phyloP scores from a whole-genome alignment of 2,329 filamentous ascomycete genomes.

The Stachybotrys chartarum region DNA sequence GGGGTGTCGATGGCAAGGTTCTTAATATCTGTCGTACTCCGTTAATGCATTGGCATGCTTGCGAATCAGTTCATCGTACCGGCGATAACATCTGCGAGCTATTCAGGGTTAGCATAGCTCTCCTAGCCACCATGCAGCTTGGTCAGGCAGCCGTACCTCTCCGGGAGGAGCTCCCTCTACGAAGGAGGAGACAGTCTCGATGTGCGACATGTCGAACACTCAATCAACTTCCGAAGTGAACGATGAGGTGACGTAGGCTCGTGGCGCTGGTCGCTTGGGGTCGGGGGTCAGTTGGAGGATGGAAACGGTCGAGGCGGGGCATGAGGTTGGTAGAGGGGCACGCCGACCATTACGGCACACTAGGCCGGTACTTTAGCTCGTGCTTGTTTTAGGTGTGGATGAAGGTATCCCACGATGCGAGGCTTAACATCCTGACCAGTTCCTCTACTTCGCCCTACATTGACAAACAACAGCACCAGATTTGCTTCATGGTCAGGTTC shows the following conservation, averaged over 20 bases:
- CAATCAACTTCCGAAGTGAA: background rate
- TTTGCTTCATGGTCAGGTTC: too few relatives aligned
- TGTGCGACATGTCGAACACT: slow-evolving; percentile 23
- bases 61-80: slow-evolving; percentile 44
- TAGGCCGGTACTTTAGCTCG: background rate
- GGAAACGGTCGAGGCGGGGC: slow-evolving; percentile 15
- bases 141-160: slow-evolving; percentile 58
- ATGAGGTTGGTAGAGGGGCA: slow-evolving; percentile 14
- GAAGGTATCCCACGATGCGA: too few relatives aligned
- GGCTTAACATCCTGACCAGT: too few relatives aligned
- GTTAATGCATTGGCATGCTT: slow-evolving; percentile 11
- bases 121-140: slow-evolving; percentile 8
- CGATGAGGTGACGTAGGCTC: background rate
- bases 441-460: too few relatives aligned
- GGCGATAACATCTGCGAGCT: slow-evolving; percentile 85
- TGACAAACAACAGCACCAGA: too few relatives aligned
- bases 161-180: slow-evolving; percentile 91
- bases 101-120: slow-evolving; percentile 20
- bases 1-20: slow-evolving; percentile 66
- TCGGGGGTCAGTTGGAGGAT: slow-evolving; percentile 4
- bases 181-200: slow-evolving; percentile 64
- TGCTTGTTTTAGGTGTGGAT: too few relatives aligned
- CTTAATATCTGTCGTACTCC: slow-evolving; percentile 67
- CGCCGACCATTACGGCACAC: background rate
- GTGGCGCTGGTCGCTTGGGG: background rate